These are phyloP conservation scores for Cyclostephanos invisitatus DNA, from an alignment of 108 stramenopile genomes.

Conservation along the genomic window DNA sequence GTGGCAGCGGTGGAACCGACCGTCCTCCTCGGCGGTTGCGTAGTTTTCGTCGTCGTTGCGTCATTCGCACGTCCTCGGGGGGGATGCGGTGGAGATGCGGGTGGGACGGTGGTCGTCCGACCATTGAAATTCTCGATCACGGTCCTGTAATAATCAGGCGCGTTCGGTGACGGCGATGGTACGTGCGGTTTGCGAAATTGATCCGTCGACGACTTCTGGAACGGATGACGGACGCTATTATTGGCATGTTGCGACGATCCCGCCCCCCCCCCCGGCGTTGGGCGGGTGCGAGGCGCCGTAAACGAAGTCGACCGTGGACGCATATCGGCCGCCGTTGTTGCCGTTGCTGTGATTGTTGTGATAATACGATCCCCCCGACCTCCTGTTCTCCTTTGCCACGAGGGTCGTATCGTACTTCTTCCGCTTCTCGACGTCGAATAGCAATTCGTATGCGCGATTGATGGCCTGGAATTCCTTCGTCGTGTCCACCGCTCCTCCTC, in stretches of 20 bases:
- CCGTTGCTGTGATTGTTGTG: too few relatives aligned
- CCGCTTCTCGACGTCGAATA: slow-evolving; percentile 84
- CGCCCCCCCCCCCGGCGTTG: not conserved
- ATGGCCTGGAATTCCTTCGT: slow-evolving; percentile 76
- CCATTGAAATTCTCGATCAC: not conserved
- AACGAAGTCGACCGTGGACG: not conserved
- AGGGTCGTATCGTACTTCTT: slow-evolving; percentile 89
- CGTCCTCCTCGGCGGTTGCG: too few relatives aligned
- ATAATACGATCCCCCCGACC: slow-evolving; percentile 34
- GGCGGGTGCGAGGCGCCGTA: not conserved
- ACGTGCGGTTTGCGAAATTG: not conserved
- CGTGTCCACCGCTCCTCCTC: slow-evolving; percentile 51
- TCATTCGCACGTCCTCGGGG: not conserved
- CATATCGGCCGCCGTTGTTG: not conserved
- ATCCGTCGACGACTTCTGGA: not conserved
- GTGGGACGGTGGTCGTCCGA: not conserved
- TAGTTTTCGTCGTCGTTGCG: not conserved
- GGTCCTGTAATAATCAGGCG: not conserved
- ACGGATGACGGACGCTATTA: not conserved
- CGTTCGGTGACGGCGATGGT: not conserved
- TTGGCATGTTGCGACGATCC: too few relatives aligned
- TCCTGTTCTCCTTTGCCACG: slow-evolving; percentile 67
- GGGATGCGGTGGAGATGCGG: not conserved
- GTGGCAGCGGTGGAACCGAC: too few relatives aligned
- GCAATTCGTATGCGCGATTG: slow-evolving; percentile 90